Percentiles rank a stretch among this genome's conserved stretches.
phyloP scores from a whole-genome alignment of 768 basidiomycete species.

The Cubamyces sp. region DNA sequence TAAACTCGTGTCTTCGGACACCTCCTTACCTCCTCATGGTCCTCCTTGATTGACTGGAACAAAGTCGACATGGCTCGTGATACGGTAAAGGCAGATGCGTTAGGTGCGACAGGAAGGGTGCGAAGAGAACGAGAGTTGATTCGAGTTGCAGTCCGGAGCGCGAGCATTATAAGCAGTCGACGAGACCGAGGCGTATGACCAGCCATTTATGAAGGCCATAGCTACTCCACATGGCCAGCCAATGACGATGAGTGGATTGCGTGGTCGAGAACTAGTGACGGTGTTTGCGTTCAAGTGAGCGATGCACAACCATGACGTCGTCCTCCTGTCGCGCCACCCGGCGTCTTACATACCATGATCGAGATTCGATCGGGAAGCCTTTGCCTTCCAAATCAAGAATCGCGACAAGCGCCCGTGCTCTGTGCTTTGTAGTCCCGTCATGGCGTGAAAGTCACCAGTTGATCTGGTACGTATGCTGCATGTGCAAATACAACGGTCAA shows the following conservation, averaged over 20 bases:
- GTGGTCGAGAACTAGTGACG: too few species aligned
- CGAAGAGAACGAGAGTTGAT: slow-evolving; percentile 1
- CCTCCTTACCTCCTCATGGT: slow-evolving; percentile 53
- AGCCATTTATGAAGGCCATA: slow-evolving; percentile 3
- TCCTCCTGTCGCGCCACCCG: neutral
- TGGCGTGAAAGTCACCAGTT: too few species aligned
- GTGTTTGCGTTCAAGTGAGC: neutral
- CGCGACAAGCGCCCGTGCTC: neutral
- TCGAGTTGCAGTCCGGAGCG: neutral
- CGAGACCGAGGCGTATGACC: neutral
- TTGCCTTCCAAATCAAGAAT: slow-evolving; percentile 4
- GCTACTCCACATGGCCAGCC: slow-evolving; percentile 7
- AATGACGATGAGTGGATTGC: slow-evolving; percentile 4
- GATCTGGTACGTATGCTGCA: too few species aligned
- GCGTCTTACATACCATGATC: slow-evolving; percentile 6
- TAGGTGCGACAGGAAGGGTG: neutral
- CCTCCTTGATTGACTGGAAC: slow-evolving; percentile 50
- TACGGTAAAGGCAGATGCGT: neutral
- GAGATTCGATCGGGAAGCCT: slow-evolving; percentile 24
- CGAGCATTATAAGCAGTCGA: slow-evolving; percentile 7
- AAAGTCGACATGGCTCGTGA: slow-evolving; percentile 37
- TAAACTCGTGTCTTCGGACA: neutral
- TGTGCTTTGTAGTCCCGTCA: too few species aligned
- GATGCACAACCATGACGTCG: slow-evolving; percentile 14
- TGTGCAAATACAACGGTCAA: too few species aligned